phyloP scores from a whole-genome alignment of 768 basidiomycete genomes.

The Atractiella rhizophila region DNA sequence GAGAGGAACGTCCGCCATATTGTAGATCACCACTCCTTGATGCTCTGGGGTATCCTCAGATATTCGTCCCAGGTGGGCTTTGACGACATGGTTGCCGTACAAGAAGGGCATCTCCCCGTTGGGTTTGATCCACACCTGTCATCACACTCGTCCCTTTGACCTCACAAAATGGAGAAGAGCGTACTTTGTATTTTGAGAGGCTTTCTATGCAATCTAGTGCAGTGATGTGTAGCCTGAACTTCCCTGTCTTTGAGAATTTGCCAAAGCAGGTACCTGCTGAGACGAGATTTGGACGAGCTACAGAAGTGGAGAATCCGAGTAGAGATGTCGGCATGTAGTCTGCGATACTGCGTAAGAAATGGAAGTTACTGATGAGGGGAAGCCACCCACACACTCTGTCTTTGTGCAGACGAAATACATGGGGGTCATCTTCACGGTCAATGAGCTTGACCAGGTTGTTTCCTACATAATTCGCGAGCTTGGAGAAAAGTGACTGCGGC shows the following conservation, averaged over 20 bases:
- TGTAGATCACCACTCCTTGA: conserved; percentile 88
- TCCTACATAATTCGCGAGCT: conserved; percentile 93
- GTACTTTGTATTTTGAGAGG: conserved; percentile 91
- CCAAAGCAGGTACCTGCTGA: conserved; percentile 89
- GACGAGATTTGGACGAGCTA: conserved; percentile 75
- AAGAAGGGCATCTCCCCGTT: conserved; percentile 99
- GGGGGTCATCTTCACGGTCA: conserved; percentile 75
- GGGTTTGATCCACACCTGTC: conserved; percentile 90
- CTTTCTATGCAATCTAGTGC: conserved; percentile 76
- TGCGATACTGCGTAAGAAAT: no score
- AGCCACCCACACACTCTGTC: neutral
- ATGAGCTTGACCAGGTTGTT: conserved; percentile 78
- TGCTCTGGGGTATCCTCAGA: conserved; percentile 98
- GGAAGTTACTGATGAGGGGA: neutral
- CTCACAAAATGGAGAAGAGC: conserved; percentile 7
- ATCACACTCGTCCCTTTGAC: neutral
- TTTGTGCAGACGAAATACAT: conserved; percentile 33
- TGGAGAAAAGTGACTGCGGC: conserved; percentile 57
- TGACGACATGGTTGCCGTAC: conserved; percentile 93
- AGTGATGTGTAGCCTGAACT: conserved; percentile 92
- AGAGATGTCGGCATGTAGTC: conserved; percentile 89
- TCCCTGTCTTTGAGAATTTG: conserved; percentile 88
- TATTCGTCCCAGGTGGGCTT: conserved; percentile 93
- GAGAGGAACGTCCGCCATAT: conserved; percentile 80
- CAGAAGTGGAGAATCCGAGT: conserved; percentile 73